phyloP scores from a whole-genome alignment of 106 monocot genomes.

The Apostasia shenzhenica region DNA sequence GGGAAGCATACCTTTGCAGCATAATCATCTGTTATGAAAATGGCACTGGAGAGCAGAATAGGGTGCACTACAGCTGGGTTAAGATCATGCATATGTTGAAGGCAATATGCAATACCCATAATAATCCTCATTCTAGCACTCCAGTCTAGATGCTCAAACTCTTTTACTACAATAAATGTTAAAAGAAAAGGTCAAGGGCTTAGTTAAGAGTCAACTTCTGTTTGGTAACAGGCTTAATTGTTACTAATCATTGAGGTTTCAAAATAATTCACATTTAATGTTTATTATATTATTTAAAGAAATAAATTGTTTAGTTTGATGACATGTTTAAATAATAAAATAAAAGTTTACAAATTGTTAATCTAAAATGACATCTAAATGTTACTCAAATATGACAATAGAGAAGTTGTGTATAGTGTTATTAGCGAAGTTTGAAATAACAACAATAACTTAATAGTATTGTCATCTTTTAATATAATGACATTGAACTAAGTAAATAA shows the following conservation, averaged over 20 bases:
- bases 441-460: no score
- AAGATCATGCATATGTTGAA: slow-evolving; percentile 86
- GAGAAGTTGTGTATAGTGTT: no score
- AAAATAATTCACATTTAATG: neutral
- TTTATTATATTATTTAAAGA: no score
- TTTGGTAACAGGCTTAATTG: neutral
- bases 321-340: no score
- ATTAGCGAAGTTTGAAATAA: no score
- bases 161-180: slow-evolving; percentile 53
- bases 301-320: no score
- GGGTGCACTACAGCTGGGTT: slow-evolving; percentile 61
- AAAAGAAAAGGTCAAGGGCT: neutral
- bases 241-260: neutral
- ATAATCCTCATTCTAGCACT: slow-evolving; percentile 77
- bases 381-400: no score
- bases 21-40: slow-evolving; percentile 80
- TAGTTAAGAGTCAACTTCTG: neutral
- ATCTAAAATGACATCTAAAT: no score
- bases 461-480: no score
- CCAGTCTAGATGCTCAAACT: slow-evolving; percentile 87
- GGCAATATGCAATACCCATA: slow-evolving; percentile 86
- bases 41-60: slow-evolving; percentile 46
- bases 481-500: no score
- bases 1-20: slow-evolving; percentile 66
- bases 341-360: no score